These are phyloP conservation scores for Talaromyces liani DNA, from an alignment of 495 filamentous ascomycete genomes.

Conservation along the genomic window DNA sequence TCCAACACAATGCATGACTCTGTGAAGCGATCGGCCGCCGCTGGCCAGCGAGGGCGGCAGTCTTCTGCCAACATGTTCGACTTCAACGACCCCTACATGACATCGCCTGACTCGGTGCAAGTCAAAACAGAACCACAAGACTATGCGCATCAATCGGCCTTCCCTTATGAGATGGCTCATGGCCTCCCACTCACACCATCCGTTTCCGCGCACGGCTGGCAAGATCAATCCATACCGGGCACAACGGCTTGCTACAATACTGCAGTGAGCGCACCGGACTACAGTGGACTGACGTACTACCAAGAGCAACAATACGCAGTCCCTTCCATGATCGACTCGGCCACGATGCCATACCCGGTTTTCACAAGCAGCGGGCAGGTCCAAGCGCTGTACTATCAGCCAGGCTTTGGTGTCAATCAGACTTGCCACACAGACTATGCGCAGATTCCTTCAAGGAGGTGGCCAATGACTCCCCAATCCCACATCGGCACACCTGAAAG, in stretches of 20 bases:
- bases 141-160: slow-evolving; percentile 8
- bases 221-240: slow-evolving; percentile 13
- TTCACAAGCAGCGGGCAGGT: background rate
- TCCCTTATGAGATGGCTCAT: slow-evolving; percentile 29
- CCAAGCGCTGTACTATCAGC: background rate
- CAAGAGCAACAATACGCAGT: slow-evolving; percentile 5
- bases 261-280: slow-evolving; percentile 1
- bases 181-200: slow-evolving; percentile 12
- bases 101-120: background rate
- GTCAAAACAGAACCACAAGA: slow-evolving; percentile 10
- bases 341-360: background rate
- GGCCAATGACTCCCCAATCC: slow-evolving; percentile 7
- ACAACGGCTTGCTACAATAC: slow-evolving; percentile 3
- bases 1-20: slow-evolving; percentile 6
- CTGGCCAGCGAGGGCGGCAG: background rate
- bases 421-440: background rate
- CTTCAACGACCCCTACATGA: background rate
- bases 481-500: background rate
- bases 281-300: background rate
- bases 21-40: background rate
- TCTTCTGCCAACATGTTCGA: background rate
- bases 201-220: slow-evolving; percentile 12
- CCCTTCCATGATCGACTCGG: background rate
- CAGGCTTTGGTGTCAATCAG: background rate
- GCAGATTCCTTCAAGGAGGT: background rate